Percentiles rank a stretch among this genome's conserved stretches.
phyloP scores from a whole-genome alignment of 805 yeast genomes.

The Ogataea populi-albae region DNA sequence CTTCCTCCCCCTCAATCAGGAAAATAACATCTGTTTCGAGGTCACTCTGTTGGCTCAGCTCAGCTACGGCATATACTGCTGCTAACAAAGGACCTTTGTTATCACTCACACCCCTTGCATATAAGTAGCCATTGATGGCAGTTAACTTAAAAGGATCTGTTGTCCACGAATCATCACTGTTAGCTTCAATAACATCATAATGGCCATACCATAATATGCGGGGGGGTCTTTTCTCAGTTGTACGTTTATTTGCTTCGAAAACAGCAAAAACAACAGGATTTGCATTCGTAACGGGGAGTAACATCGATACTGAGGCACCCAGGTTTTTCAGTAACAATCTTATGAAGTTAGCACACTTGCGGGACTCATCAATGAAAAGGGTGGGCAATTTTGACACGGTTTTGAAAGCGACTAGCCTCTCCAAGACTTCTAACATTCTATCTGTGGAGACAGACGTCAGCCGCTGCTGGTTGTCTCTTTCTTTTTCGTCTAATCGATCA shows the following conservation, averaged over 20 bases:
- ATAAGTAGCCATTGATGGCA: conserved; percentile 78
- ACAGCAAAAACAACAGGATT: conserved; percentile 84
- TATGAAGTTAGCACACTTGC: conserved; percentile 81
- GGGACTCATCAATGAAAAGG: conserved; percentile 69
- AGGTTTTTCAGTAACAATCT: conserved; percentile 56
- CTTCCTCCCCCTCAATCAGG: conserved; percentile 93
- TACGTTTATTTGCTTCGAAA: conserved; percentile 49
- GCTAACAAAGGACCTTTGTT: conserved; percentile 93
- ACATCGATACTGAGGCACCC: conserved; percentile 66
- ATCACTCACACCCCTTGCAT: conserved; percentile 92
- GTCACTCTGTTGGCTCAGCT: conserved; percentile 47
- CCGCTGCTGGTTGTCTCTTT: conserved; percentile 7
- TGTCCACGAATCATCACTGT: conserved; percentile 56
- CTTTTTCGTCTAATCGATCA: conserved; percentile 19
- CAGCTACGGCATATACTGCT: conserved; percentile 82
- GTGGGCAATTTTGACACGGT: conserved; percentile 77
- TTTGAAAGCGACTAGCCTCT: conserved; percentile 60
- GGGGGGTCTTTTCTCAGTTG: conserved; percentile 18
- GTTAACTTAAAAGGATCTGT: conserved; percentile 76
- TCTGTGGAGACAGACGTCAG: conserved; percentile 35
- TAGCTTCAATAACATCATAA: conserved; percentile 89
- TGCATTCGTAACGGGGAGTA: conserved; percentile 71
- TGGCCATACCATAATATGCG: conserved; percentile 90
- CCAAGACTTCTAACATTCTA: conserved; percentile 58
- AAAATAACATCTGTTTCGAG: conserved; percentile 75